These are phyloP conservation scores for Spiromastix sp. DNA, from an alignment of 2,329 filamentous ascomycete species.

Conservation along the genomic window DNA sequence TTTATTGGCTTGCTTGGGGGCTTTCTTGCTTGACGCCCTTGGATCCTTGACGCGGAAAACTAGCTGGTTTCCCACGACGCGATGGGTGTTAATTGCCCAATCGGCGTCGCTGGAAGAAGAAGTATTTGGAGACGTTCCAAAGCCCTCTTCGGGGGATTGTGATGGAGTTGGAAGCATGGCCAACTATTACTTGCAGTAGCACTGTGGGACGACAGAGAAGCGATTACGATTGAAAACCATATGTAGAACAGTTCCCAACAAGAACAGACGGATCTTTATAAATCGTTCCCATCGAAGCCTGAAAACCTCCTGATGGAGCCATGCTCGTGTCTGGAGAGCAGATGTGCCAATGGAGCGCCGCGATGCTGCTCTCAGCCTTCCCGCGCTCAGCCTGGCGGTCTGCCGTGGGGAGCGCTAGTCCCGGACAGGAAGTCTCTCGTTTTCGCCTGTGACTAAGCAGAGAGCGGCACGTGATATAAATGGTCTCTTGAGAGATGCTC, in stretches of 20 bases:
- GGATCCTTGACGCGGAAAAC: constrained; percentile 12
- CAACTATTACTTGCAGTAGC: not conserved
- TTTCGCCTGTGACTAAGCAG: constrained; percentile 2
- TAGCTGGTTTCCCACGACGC: constrained; percentile 12
- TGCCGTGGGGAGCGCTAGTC: constrained; percentile 3
- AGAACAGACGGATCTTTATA: not conserved
- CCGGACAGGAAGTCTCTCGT: constrained; percentile 7
- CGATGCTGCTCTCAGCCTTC: too few species aligned
- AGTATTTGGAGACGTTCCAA: not conserved
- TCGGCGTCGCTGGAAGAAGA: not conserved
- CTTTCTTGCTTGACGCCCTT: constrained; percentile 1
- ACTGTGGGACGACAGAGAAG: not conserved
- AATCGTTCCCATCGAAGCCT: not conserved
- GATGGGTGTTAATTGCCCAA: constrained; percentile 2
- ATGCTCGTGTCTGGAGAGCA: too few species aligned
- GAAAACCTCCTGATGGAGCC: too few species aligned
- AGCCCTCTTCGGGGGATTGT: not conserved
- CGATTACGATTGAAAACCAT: not conserved
- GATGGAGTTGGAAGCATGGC: not conserved
- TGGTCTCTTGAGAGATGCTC: not conserved
- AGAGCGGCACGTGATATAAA: not conserved
- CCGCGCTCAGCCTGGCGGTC: not conserved
- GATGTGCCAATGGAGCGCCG: too few species aligned
- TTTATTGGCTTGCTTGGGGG: not conserved
- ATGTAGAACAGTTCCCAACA: not conserved